Base-by-base conservation (phyloP, 768 basidiomycete species). In the Amanita polypyramis region DNA sequence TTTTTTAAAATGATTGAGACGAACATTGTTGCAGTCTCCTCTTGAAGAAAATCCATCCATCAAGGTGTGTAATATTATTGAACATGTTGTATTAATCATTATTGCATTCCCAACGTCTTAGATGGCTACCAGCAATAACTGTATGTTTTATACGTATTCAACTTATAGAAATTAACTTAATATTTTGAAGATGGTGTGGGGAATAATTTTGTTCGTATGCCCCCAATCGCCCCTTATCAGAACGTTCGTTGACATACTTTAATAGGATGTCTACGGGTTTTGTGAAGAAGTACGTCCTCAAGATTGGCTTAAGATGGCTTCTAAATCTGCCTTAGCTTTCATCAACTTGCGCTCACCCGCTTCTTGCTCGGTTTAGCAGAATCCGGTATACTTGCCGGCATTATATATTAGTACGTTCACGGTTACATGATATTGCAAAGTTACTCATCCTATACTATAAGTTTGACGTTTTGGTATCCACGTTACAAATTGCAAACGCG, bases 351-450 rank as follows among this genome's bases (percentile, higher is more conserved):
- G 3, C 1, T 29, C 21, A n/a, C 6, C 25, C 41, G 41, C 14
- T 29, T 44, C 29, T 9, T 12, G 5, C 7, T 44, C 20, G 85
- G 84, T 2, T 56, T 81, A 2, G 73, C 80, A 0, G 85, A 87
- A 62, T 79, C 81, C 3, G 82, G 85, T 2, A 58, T 85, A 9
- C 86, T 82, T 60, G 83, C 85, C 10, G 83, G 83, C 21, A 79
- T 85, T 7, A 73, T 76, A 0, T 88, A 83, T 65, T 86, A 82
- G 83, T 83, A 47, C 38, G 73, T 59, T 4, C 5, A 30, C 21
- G 5, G 2, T 8, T 39, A 21, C 12, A 10, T 25, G 2, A 21
- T 30, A 29, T 39, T 6, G 5, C 15, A 25, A 7, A 10, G 15
- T n/a, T 11, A 38, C 7, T 5, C 11, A 36, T n/a, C n/a, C n/a